A percentile compares a stretch with the other conserved stretches of the same genome.
Evolutionary conservation across 352 stramenopile genomes (phyloP).

Genomic region (Pythium brassicae): DNA sequence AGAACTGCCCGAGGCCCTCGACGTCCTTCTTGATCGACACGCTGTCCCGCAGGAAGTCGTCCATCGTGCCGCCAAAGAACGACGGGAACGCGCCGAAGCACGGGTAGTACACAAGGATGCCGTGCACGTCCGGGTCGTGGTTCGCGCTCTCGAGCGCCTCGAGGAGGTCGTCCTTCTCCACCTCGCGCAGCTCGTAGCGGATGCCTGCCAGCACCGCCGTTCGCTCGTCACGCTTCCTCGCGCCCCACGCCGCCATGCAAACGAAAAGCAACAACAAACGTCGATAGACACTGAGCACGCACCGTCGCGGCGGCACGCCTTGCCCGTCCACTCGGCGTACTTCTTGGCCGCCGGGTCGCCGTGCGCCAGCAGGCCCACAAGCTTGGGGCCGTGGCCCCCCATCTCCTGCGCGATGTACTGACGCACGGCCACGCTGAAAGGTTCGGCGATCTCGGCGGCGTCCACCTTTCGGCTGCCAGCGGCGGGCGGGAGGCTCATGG

Average conservation of each 20-base stretch:
- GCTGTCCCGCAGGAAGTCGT: constrained; percentile 96
- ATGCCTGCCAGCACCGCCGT: constrained; percentile 46
- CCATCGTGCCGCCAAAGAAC: constrained; percentile 95
- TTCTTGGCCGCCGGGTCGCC: constrained; percentile 92
- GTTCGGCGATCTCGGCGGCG: constrained; percentile 77
- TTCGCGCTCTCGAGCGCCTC: constrained; percentile 92
- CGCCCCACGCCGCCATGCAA: neutral
- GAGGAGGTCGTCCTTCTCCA: constrained; percentile 93
- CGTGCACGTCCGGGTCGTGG: constrained; percentile 91
- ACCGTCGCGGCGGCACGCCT: constrained; percentile 91
- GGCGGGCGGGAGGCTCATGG: too few species aligned
- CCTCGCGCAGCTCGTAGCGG: constrained; percentile 93
- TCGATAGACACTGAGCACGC: neutral
- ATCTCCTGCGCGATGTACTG: constrained; percentile 78
- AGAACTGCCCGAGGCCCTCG: constrained; percentile 94
- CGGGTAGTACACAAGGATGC: constrained; percentile 98
- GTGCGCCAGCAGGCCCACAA: constrained; percentile 93
- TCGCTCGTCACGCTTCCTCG: too few species aligned
- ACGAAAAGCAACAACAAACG: neutral
- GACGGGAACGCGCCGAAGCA: constrained; percentile 96
- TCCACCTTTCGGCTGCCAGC: constrained; percentile 53
- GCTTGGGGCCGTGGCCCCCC: constrained; percentile 74
- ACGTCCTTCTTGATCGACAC: constrained; percentile 97
- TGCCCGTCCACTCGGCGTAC: constrained; percentile 97
- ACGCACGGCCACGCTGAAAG: constrained; percentile 83